Evolutionary conservation across 495 filamentous ascomycete genomes (phyloP), one percentile per base, ranked within the genome.

Genomic region (Physcia stellaris): DNA sequence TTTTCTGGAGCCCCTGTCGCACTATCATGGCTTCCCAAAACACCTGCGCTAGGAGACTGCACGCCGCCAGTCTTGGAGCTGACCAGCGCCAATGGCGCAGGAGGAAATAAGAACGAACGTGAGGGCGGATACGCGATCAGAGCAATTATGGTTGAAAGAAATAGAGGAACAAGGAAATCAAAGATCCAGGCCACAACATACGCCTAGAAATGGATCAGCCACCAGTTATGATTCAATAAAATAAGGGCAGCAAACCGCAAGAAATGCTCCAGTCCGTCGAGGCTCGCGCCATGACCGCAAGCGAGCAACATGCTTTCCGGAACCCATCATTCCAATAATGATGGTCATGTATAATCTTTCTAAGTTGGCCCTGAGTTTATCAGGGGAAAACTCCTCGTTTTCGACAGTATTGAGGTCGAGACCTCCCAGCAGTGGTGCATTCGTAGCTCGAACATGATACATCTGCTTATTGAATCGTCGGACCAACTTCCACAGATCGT

Each of bases 381-480:
- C 86, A 0, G 86, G 86, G 0, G 80, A 82, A 55, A 87, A 90
- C 43, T 84, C 76, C 27, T 92, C 85, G 41, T 86, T 75, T 24
- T 86, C 79, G 0, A 80, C 77, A 32, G 83, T 77, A 39, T 83
- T 80, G 10, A 90, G 65, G 57, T 94, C 86, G n/a, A 94, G 57
- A 17, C 75, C 71, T 7, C 70, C 71, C 24, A 64, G 36, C 1
- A 70, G 65, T 1, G 61, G 52, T 15, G 70, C 59, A 2, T 64
- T 55, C 1, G 74, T 64, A 12, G 79, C 78, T 56, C 84, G 86
- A 46, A 88, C 77, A 62, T 88, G 78, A 56, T 87, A 87, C 56
- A 90, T 79, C 80, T 90, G 83, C 82, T 90, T 88, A 51, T 94
- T 80, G 49, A 93, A 94, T 1, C 86, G 67, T 27, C 85, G 70